Percentiles rank a stretch among this genome's conserved stretches.
Evolutionary conservation across 306 rosid genomes (phyloP).

Genomic region (Clitoria ternatea): DNA sequence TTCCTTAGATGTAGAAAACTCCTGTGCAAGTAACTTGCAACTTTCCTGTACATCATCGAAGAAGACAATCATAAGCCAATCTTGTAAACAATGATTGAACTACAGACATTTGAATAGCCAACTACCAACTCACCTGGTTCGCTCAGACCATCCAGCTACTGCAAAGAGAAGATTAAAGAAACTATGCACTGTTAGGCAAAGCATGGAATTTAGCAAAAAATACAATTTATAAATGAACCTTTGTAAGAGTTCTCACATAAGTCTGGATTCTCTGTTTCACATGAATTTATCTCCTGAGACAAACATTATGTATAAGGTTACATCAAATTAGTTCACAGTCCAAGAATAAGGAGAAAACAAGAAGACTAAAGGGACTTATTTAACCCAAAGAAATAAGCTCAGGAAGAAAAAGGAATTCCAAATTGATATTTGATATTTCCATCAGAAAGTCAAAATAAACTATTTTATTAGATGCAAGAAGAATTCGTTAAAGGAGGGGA

Average conservation of each 20-base stretch:
- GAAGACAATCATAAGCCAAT: conserved; percentile 16
- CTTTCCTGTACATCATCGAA: conserved; percentile 47
- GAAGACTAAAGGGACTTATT: not conserved
- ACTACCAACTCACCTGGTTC: conserved; percentile 58
- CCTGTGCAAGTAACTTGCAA: conserved; percentile 46
- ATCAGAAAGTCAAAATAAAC: not conserved
- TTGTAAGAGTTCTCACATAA: conserved; percentile 48
- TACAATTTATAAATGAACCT: conserved; percentile 13
- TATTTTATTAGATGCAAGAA: not conserved
- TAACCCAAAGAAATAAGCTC: not conserved
- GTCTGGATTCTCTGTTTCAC: conserved; percentile 28
- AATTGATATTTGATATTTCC: not conserved
- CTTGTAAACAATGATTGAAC: conserved; percentile 2
- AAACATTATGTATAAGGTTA: not conserved
- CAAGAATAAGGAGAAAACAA: not conserved
- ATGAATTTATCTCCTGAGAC: conserved; percentile 46
- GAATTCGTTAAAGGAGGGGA: not conserved
- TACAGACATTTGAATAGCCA: conserved; percentile 13
- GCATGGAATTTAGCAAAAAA: conserved; percentile 4
- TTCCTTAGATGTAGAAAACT: conserved; percentile 32
- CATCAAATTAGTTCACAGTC: conserved; percentile 19
- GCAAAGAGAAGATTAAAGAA: conserved; percentile 31
- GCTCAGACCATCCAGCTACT: conserved; percentile 65
- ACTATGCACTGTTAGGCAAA: conserved; percentile 21
- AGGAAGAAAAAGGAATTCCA: not conserved